Evolutionary conservation across 2,329 filamentous ascomycete species (phyloP).

Genomic region (Aspergillus novofumigatus): DNA sequence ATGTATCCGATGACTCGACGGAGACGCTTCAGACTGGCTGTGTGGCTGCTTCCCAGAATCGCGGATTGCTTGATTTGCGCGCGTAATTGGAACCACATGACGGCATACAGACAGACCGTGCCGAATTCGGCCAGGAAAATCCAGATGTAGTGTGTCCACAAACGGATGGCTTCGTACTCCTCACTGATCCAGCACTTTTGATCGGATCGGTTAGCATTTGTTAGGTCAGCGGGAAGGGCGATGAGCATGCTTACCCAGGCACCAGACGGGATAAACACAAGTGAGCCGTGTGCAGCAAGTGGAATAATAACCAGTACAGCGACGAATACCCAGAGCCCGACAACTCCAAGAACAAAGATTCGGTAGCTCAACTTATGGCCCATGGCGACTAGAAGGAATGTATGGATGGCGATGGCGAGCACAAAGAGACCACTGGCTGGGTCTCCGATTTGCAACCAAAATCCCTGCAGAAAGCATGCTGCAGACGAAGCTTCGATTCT

Average conservation of each 20-base stretch:
- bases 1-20: conserved; percentile 45
- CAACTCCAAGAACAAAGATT: conserved; percentile 43
- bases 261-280: conserved; percentile 47
- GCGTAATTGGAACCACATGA: conserved; percentile 48
- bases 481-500: conserved; percentile 43
- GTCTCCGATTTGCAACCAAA: conserved; percentile 51
- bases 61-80: conserved; percentile 39
- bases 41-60: conserved; percentile 33
- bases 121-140: conserved; percentile 53
- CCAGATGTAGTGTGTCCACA: conserved; percentile 54
- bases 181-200: conserved; percentile 36
- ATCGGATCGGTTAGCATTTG: conserved; percentile 5
- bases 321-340: conserved; percentile 45
- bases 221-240: not conserved
- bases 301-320: conserved; percentile 46
- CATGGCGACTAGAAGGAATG: conserved; percentile 47
- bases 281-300: conserved; percentile 37
- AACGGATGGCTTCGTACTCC: conserved; percentile 42
- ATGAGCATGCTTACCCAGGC: conserved; percentile 39
- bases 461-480: conserved; percentile 49
- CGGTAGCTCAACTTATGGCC: conserved; percentile 44
- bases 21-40: conserved; percentile 36
- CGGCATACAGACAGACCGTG: conserved; percentile 46
- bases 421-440: conserved; percentile 52
- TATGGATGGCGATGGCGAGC: conserved; percentile 53